A percentile compares a stretch with the other conserved stretches of the same genome.
These are phyloP conservation scores for Gossypium bickii DNA, from an alignment of 345 rosid genomes.

Conservation along the genomic window DNA sequence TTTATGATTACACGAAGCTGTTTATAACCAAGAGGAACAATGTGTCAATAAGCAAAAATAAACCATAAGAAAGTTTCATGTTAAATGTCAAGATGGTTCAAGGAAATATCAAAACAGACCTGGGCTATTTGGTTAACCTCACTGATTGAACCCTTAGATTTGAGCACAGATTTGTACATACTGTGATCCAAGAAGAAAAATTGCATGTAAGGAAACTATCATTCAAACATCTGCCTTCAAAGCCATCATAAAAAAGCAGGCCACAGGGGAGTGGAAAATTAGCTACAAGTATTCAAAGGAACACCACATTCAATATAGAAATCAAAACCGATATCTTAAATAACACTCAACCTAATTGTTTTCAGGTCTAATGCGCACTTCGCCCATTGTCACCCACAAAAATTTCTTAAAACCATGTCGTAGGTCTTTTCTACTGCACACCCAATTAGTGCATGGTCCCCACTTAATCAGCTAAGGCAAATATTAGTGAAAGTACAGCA, in stretches of 20 bases:
- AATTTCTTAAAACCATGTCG: neutral
- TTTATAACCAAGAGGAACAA: constrained; percentile 30
- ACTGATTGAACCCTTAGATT: constrained; percentile 76
- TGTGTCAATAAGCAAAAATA: constrained; percentile 16
- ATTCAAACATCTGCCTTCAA: neutral
- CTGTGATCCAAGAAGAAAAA: constrained; percentile 42
- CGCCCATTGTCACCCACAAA: neutral
- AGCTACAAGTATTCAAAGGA: neutral
- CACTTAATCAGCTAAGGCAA: neutral
- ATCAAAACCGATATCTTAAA: neutral
- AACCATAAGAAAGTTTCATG: constrained; percentile 1
- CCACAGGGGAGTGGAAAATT: neutral
- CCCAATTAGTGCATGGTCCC: neutral
- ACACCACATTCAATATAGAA: neutral
- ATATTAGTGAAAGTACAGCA: neutral
- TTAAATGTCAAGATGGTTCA: neutral
- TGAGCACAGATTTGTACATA: constrained; percentile 73
- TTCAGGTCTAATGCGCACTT: neutral
- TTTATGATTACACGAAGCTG: constrained; percentile 87
- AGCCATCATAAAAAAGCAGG: neutral
- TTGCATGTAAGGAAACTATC: constrained; percentile 17
- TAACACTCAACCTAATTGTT: neutral
- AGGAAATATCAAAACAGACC: constrained; percentile 46
- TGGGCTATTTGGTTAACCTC: constrained; percentile 94
- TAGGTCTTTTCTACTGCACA: neutral